phyloP scores from a whole-genome alignment of 1,284 basidiomycete genomes.

The Spongiforma sp. region DNA sequence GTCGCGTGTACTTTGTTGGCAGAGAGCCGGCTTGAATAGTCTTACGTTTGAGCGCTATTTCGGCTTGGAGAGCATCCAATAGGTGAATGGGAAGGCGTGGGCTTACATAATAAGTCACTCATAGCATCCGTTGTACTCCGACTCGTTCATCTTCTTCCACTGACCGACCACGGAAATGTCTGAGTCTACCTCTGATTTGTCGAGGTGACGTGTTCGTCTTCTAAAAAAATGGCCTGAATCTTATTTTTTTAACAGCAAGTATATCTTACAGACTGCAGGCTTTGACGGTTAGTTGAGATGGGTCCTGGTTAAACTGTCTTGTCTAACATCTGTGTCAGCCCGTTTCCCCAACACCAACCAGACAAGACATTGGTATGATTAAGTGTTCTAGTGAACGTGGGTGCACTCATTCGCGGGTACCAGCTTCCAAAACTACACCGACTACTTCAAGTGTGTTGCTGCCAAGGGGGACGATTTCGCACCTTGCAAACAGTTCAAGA shows the following conservation, averaged over 20 bases:
- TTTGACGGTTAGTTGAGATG: slow-evolving; percentile 71
- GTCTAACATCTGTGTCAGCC: slow-evolving; percentile 49
- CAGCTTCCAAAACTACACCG: slow-evolving; percentile 95
- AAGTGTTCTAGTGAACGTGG: neutral
- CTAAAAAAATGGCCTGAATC: neutral
- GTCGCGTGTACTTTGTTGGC: slow-evolving; percentile 85
- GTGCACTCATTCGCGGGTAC: slow-evolving; percentile 12
- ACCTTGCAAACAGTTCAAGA: slow-evolving; percentile 99
- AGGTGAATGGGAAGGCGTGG: neutral
- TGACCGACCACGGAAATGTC: slow-evolving; percentile 53
- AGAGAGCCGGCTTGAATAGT: slow-evolving; percentile 53
- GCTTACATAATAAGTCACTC: slow-evolving; percentile 36
- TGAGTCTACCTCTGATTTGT: slow-evolving; percentile 52
- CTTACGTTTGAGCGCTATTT: slow-evolving; percentile 90
- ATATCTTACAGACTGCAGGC: slow-evolving; percentile 83
- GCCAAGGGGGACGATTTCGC: slow-evolving; percentile 98
- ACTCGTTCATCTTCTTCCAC: slow-evolving; percentile 30
- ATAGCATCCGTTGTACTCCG: slow-evolving; percentile 46
- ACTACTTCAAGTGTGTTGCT: slow-evolving; percentile 97
- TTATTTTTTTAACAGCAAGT: slow-evolving; percentile 62
- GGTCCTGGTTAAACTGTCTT: neutral
- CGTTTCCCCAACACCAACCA: slow-evolving; percentile 98
- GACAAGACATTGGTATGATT: slow-evolving; percentile 86
- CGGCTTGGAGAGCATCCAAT: slow-evolving; percentile 90
- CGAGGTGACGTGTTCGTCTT: slow-evolving; percentile 50